Evolutionary conservation across 2,329 filamentous ascomycete genomes (phyloP), one percentile per base, ranked within the genome.

Genomic region (Diaporthe sp.): DNA sequence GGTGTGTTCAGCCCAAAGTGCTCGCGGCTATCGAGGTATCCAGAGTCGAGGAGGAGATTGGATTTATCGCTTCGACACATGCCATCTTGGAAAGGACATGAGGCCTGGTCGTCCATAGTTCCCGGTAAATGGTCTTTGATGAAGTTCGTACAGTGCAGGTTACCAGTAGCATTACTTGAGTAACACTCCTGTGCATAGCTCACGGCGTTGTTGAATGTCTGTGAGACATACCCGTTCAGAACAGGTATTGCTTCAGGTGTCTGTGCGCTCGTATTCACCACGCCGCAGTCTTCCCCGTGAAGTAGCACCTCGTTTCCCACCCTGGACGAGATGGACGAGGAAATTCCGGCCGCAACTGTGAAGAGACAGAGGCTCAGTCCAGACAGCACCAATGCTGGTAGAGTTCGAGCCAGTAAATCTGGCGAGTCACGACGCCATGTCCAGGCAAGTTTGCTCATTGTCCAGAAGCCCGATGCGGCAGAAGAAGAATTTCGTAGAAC

Each of bases 181-280:
- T 80, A 81, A 67, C 79, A 81, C 19, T 78, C 77, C 2, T 72
- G 57, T 2, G 77, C 76, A 25, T 80, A 78, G 12, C 65, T 74
- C 3, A 69, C 72, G 3, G 44, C 44, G 4, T 46, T 70, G 39
- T 39, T 68, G 19, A 68, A 13, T 9, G 17, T 25, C 22, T 53
- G 37, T 4, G 62, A 51, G 3, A 15, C 1, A 7, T n/a, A 51
- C 2, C 3, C 28, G 1, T 3, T 6, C 13, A 6, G 6, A n/a
- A 4, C 0, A n/a, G 37, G 37, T 15, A 46, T 15, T 4, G 42
- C 22, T n/a, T 34, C 42, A 3, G 28, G 4, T 9, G 15, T 25
- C 25, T 25, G 25, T 25, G 1, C 2, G 25, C 25, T 25, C 25
- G 25, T 25, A 25, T 25, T 25, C 25, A 25, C 44, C 25, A 51